Evolutionary conservation across 441 rosid genomes (phyloP).

Genomic region (Adansonia grandidieri): DNA sequence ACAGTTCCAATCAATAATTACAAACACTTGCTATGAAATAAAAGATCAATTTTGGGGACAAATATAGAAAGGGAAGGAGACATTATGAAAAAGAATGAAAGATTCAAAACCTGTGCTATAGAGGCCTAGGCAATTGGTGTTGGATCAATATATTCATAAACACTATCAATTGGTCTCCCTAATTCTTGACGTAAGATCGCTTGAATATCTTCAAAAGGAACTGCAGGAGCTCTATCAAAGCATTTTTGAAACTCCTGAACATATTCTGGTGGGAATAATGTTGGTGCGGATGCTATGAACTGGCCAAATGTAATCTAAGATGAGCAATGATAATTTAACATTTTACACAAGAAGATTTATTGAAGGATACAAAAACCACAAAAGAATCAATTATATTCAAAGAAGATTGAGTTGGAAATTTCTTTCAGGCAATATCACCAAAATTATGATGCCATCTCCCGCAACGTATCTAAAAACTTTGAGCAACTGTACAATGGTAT

Average conservation of each 20-base stretch:
- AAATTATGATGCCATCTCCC: background rate
- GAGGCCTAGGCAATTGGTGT: constrained; percentile 96
- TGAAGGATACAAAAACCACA: background rate
- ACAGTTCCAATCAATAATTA: constrained; percentile 23
- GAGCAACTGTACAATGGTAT: constrained; percentile 9
- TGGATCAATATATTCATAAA: constrained; percentile 86
- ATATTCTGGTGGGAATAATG: constrained; percentile 88
- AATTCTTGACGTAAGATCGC: constrained; percentile 79
- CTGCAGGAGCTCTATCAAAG: constrained; percentile 86
- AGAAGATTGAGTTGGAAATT: background rate
- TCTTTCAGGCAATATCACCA: background rate
- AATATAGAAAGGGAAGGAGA: background rate
- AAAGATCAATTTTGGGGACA: background rate
- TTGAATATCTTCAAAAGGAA: constrained; percentile 79
- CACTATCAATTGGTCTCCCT: constrained; percentile 85
- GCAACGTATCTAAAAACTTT: background rate
- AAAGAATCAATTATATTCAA: background rate
- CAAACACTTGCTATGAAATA: background rate
- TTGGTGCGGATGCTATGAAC: constrained; percentile 98
- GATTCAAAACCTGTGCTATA: constrained; percentile 73
- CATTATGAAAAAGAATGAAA: constrained; percentile 12
- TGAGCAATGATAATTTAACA: constrained; percentile 22
- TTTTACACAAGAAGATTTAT: constrained; percentile 10
- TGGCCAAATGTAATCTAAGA: constrained; percentile 38
- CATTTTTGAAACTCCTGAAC: constrained; percentile 92